These are phyloP conservation scores for Arthrobotrys entomopaga DNA, from an alignment of 2,329 filamentous ascomycete genomes.

Conservation along the genomic window DNA sequence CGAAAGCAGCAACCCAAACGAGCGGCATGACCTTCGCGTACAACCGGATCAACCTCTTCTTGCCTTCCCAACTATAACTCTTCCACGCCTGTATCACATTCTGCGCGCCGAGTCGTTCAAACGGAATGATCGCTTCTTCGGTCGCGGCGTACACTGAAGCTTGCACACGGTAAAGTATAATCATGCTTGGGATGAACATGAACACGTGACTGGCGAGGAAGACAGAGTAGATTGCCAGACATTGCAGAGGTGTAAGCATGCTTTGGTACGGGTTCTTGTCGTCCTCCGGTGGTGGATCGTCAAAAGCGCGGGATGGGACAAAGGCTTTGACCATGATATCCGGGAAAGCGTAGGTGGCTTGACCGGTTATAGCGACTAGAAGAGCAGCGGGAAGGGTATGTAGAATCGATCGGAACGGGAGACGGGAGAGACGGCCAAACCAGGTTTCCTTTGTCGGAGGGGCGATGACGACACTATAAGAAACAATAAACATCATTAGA, in stretches of 20 bases:
- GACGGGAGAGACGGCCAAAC: constrained; percentile 75
- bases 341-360: constrained; percentile 62
- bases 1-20: constrained; percentile 50
- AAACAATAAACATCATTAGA: constrained; percentile 12
- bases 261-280: constrained; percentile 57
- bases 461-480: constrained; percentile 75
- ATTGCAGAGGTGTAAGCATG: constrained; percentile 59
- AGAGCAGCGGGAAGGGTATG: constrained; percentile 75
- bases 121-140: constrained; percentile 84
- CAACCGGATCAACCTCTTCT: constrained; percentile 49
- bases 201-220: constrained; percentile 68
- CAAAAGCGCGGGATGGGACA: constrained; percentile 61
- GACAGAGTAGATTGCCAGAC: constrained; percentile 64
- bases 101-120: constrained; percentile 76
- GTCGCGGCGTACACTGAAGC: constrained; percentile 85
- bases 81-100: constrained; percentile 49
- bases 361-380: constrained; percentile 68
- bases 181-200: constrained; percentile 77
- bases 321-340: constrained; percentile 53
- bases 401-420: constrained; percentile 72
- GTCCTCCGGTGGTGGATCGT: constrained; percentile 58
- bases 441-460: constrained; percentile 72
- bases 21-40: constrained; percentile 50
- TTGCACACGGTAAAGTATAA: constrained; percentile 83
- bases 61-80: constrained; percentile 48